Evolutionary conservation across 352 stramenopile genomes (phyloP), one percentile per base, ranked within the genome.

Genomic region (Pythium rhizo-oryzae): DNA sequence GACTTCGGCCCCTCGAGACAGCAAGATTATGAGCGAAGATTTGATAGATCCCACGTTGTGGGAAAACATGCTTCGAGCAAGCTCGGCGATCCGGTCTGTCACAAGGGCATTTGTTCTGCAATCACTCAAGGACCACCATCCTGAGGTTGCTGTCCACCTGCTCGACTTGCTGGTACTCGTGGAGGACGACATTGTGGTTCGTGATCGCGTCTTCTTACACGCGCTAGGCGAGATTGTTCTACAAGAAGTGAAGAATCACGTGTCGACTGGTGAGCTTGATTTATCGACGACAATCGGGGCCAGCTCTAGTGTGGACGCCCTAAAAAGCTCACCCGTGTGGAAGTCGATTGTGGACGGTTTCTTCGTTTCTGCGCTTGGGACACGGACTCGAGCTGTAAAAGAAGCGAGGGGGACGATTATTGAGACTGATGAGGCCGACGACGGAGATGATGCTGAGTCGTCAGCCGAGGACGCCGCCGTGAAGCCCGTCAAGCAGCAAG

Each of bases 131-230:
- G 81, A 94, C 53, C 72, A 85, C 60, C 80, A 90, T 51, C 59
- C 79, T 19, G 85, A 90, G 33, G 62, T 83, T 8, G 80, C 74
- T 6, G 75, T 77, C 23, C 74, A 84, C 37, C 50, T 92, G 16
- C 72, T 94, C 43, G 77, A 85, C 28, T 77, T 83, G 51, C 75
- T 92, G 19, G 55, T 90, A 28, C 74, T 62, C 23, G 82, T 86
- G 6, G 86, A 94, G 49, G 82, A 89, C 28, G 81, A 90, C 33
- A 55, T 80, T n/a, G 54, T 94, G 37, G 69, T 91, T 15, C 84
- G 82, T 23, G 84, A 94, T 68, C 80, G 84, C 52, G 78, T 91
- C 11, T 83, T 93, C n/a, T 75, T 94, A 19, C 81, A 94, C 74
- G 74, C 82, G 18, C 62, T 94, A 8, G 75, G 74, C 9, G 82